Evolutionary conservation across 352 stramenopile genomes (phyloP), one percentile per base, ranked within the genome.

Genomic region (Phytophthora uliginosa): DNA sequence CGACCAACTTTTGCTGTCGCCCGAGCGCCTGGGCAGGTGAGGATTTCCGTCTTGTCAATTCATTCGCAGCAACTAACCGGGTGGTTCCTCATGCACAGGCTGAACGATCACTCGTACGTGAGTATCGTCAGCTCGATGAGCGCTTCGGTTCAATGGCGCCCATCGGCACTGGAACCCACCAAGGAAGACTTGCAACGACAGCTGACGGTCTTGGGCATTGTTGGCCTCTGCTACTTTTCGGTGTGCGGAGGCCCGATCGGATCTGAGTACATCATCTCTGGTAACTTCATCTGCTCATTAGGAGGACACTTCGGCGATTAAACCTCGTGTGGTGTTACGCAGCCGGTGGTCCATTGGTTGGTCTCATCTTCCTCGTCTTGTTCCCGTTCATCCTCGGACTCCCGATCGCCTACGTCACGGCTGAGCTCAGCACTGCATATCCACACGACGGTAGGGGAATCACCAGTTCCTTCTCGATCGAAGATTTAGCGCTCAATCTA

Each of bases 401-500:
- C 15, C 95, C 94, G 5, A 96, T 98, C 72, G 92, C 91, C 24
- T 84, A 97, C 59, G 91, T 99, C 33, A 98, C 95, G 7, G 92
- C 94, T 6, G 95, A 99, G 76, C 82, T 99, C 15, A 94, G 90
- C 36, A 92, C 91, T 0, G 78, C 94, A 10, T 98, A 97, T 74
- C 94, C 91, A 1, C 90, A 98, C 59, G 79, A 88, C 31, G 80
- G 81, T 83, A 59, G 26, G 69, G 2, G 9, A 31, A 26, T 24
- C 42, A 13, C 15, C 4, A 12, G 17, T 20, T 48, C 24, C 20
- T 34, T 28, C 28, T 26, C 40, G 28, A 40, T n/a, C 26, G 7
- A 45, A 45, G 28, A 31, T 31, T 31, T 31, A n/a, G 9, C 36
- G 10, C 12, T 0, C 24, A 45, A 20, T 17, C 17, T 66, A 61